A percentile compares a stretch with the other conserved stretches of the same genome.
phyloP scores from a whole-genome alignment of 768 basidiomycete genomes.

The Cystofilobasidium ferigula region DNA sequence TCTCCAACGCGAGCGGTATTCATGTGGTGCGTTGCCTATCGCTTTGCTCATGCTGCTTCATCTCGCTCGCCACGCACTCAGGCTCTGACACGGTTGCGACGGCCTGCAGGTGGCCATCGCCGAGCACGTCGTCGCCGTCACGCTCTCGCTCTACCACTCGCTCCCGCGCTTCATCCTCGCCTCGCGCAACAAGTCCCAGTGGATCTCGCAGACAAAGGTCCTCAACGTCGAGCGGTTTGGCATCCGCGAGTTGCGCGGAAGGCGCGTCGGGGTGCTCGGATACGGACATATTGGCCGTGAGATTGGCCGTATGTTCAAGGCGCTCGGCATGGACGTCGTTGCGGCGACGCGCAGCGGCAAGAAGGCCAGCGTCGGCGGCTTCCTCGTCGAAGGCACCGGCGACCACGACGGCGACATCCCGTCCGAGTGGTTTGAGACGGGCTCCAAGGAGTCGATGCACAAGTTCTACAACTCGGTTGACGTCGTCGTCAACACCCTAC shows the following conservation, averaged over 20 bases:
- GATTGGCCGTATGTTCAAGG: slow-evolving; percentile 27
- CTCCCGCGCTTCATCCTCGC: slow-evolving; percentile 26
- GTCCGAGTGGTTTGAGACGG: slow-evolving; percentile 25
- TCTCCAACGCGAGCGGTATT: slow-evolving; percentile 26
- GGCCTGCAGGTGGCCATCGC: slow-evolving; percentile 19
- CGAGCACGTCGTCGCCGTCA: slow-evolving; percentile 26
- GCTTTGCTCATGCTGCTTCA: neutral
- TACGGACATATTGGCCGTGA: slow-evolving; percentile 30
- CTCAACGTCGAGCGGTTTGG: slow-evolving; percentile 9
- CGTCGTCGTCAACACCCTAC: slow-evolving; percentile 29
- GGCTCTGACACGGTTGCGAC: too few relatives aligned
- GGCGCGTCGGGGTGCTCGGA: slow-evolving; percentile 27
- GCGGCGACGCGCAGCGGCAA: slow-evolving; percentile 26
- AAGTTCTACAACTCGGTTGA: slow-evolving; percentile 25
- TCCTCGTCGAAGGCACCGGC: slow-evolving; percentile 24
- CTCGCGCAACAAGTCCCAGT: neutral
- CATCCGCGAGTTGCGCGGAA: slow-evolving; percentile 27
- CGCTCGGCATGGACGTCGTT: slow-evolving; percentile 27
- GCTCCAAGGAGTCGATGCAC: slow-evolving; percentile 11
- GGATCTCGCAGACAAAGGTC: slow-evolving; percentile 4
- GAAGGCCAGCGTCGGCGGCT: slow-evolving; percentile 24
- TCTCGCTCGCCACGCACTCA: too few relatives aligned
- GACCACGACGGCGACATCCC: slow-evolving; percentile 29
- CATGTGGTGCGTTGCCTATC: slow-evolving; percentile 23
- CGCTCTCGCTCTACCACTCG: slow-evolving; percentile 25